These are phyloP conservation scores for Dryadomyces sulphureus DNA, from an alignment of 2,329 filamentous ascomycete species.

Conservation along the genomic window DNA sequence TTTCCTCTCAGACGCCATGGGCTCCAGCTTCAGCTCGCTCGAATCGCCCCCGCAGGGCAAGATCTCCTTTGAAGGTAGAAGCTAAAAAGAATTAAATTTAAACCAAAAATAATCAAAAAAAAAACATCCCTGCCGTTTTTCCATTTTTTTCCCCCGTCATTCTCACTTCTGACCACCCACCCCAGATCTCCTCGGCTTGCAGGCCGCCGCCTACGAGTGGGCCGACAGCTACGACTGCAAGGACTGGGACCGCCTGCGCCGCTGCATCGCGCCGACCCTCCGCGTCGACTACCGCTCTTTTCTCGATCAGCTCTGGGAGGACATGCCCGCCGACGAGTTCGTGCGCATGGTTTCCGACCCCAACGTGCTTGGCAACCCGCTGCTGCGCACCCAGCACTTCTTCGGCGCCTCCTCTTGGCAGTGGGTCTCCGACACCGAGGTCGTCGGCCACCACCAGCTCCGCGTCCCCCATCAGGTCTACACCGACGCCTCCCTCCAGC, in stretches of 20 bases:
- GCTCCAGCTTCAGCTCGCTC: conserved; percentile 5
- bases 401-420: conserved; percentile 45
- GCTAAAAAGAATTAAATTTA: no score
- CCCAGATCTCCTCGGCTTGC: conserved; percentile 33
- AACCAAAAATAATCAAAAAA: no score
- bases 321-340: conserved; percentile 47
- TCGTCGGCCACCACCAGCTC: conserved; percentile 45
- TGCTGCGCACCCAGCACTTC: conserved; percentile 51
- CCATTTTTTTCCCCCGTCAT: no score
- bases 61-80: conserved; percentile 11
- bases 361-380: conserved; percentile 43
- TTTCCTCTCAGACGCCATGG: conserved; percentile 5
- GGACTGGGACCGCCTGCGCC: conserved; percentile 45
- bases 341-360: conserved; percentile 42
- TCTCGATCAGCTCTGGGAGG: conserved; percentile 43
- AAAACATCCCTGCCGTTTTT: no score
- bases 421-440: conserved; percentile 39
- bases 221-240: conserved; percentile 52
- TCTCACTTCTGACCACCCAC: background rate
- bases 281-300: conserved; percentile 56
- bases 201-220: conserved; percentile 42
- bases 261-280: conserved; percentile 47
- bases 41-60: background rate
- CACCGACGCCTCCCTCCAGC: conserved; percentile 22
- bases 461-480: conserved; percentile 49